Evolutionary conservation across 1,139 yeast genomes (phyloP).

Genomic region (Groenewaldozyma sp.): DNA sequence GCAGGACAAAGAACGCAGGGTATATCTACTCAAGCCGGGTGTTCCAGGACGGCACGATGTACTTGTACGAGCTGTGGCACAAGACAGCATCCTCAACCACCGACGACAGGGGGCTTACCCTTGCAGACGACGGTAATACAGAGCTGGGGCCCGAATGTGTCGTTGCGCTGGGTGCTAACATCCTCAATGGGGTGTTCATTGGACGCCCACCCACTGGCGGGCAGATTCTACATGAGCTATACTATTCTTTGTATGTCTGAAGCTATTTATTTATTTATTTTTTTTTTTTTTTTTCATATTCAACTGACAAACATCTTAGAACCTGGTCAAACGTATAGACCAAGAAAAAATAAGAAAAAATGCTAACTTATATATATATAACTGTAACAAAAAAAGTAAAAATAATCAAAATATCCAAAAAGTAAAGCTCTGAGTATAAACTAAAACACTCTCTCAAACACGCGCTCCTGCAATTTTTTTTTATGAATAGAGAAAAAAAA

Average conservation of each 20-base stretch:
- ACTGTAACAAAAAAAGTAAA: too few species aligned
- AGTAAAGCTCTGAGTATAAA: too few species aligned
- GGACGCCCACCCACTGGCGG: slow-evolving; percentile 16
- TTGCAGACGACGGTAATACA: not conserved
- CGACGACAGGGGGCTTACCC: not conserved
- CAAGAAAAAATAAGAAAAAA: too few species aligned
- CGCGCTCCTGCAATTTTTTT: too few species aligned
- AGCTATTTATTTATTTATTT: not conserved
- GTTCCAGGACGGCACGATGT: slow-evolving; percentile 16
- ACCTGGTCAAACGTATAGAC: too few species aligned
- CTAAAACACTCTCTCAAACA: too few species aligned
- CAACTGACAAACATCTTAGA: too few species aligned
- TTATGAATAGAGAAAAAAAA: too few species aligned
- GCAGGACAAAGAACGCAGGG: too few species aligned
- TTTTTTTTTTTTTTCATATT: not conserved
- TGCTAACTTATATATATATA: too few species aligned
- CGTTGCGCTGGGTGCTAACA: slow-evolving; percentile 15
- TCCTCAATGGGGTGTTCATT: slow-evolving; percentile 14
- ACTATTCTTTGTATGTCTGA: slow-evolving; percentile 10
- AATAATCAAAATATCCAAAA: too few species aligned
- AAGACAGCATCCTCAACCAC: slow-evolving; percentile 5
- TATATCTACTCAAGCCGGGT: not conserved
- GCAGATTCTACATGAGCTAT: slow-evolving; percentile 12
- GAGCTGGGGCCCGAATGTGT: slow-evolving; percentile 2
- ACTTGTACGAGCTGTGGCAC: slow-evolving; percentile 15